phyloP scores from a whole-genome alignment of 768 basidiomycete genomes.

The Tulasnella sp. region DNA sequence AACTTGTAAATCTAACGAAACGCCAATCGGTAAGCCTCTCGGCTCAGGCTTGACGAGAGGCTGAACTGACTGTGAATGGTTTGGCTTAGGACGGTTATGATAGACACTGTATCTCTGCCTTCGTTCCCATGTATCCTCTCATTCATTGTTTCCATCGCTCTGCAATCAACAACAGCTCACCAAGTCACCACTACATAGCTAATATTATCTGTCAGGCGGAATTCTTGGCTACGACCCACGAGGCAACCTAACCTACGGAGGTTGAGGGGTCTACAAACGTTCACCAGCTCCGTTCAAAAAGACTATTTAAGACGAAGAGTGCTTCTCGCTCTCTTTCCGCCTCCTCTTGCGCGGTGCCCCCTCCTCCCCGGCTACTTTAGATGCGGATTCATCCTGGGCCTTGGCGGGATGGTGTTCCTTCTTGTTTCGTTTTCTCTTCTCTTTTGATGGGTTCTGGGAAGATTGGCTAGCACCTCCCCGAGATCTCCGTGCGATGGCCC shows the following conservation, averaged over 20 bases:
- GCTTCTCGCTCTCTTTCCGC: neutral
- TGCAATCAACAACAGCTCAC: neutral
- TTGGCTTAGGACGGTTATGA: neutral
- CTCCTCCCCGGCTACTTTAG: neutral
- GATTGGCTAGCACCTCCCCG: neutral
- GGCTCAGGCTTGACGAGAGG: neutral
- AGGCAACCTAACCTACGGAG: neutral
- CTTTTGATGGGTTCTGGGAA: conserved; percentile 12
- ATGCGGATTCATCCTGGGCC: neutral
- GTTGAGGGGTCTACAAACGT: neutral
- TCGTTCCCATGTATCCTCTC: neutral
- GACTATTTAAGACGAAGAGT: neutral
- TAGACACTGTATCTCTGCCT: neutral
- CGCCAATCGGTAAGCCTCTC: neutral
- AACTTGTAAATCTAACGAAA: neutral
- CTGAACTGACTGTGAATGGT: conserved; percentile 2
- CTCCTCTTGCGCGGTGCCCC: neutral
- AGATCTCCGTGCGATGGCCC: conserved; percentile 47
- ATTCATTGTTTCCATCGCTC: neutral
- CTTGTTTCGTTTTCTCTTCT: neutral
- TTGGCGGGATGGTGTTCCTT: neutral
- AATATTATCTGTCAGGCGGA: neutral
- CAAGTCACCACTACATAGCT: neutral
- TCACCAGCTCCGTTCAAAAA: neutral
- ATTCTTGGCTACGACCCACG: neutral